A percentile compares a stretch with the other conserved stretches of the same genome.
phyloP scores from a whole-genome alignment of 2,329 filamentous ascomycete species.

The Cladorrhinum sp. region DNA sequence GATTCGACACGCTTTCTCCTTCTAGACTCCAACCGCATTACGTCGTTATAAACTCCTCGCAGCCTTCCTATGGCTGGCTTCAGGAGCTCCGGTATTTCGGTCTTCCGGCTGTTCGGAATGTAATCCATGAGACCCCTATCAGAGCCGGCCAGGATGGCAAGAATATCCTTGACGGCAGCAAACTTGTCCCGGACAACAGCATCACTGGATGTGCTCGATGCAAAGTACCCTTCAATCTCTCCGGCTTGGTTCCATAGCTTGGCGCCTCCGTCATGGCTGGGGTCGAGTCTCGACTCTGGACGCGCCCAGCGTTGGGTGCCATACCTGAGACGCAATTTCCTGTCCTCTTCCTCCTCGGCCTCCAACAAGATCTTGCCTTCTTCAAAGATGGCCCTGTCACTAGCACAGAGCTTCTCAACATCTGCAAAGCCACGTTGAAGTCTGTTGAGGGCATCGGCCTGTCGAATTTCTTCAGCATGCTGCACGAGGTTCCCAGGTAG shows the following conservation, averaged over 20 bases:
- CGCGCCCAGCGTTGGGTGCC: slow-evolving; percentile 85
- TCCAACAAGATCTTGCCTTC: slow-evolving; percentile 78
- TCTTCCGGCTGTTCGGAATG: slow-evolving; percentile 79
- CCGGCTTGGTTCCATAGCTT: slow-evolving; percentile 72
- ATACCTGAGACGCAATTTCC: slow-evolving; percentile 69
- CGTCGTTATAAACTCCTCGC: slow-evolving; percentile 78
- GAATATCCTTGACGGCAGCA: slow-evolving; percentile 67
- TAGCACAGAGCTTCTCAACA: slow-evolving; percentile 82
- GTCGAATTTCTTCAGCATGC: slow-evolving; percentile 89
- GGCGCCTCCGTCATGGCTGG: slow-evolving; percentile 43
- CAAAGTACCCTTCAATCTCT: slow-evolving; percentile 86
- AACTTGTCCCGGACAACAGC: slow-evolving; percentile 72
- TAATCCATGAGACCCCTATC: slow-evolving; percentile 82
- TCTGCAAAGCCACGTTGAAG: slow-evolving; percentile 80
- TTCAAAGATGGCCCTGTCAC: slow-evolving; percentile 73
- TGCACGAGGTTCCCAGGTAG: slow-evolving; percentile 80
- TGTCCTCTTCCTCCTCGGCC: slow-evolving; percentile 81
- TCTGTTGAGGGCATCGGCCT: slow-evolving; percentile 79
- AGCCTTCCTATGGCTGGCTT: slow-evolving; percentile 76
- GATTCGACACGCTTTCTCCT: slow-evolving; percentile 76
- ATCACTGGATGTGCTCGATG: slow-evolving; percentile 56
- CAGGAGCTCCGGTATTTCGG: slow-evolving; percentile 74
- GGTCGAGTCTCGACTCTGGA: slow-evolving; percentile 65
- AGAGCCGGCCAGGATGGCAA: slow-evolving; percentile 73
- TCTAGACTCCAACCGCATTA: slow-evolving; percentile 76